Evolutionary conservation across 2,329 filamentous ascomycete species (phyloP).

Genomic region (Colletotrichum sp.): DNA sequence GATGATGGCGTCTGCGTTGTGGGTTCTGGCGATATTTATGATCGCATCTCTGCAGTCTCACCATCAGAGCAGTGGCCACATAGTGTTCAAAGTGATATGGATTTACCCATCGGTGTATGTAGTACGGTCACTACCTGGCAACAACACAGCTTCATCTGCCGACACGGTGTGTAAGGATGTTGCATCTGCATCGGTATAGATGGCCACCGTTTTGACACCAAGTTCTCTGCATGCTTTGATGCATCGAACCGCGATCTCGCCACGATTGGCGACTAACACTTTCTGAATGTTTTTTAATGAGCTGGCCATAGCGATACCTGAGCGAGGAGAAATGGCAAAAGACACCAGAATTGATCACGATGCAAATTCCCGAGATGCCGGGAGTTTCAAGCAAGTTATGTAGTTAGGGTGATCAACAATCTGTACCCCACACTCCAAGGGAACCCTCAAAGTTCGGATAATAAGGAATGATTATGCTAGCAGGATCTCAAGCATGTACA

Average conservation of each 20-base stretch:
- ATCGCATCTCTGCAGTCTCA: not conserved
- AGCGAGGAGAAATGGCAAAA: not conserved
- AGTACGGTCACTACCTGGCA: not conserved
- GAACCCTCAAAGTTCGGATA: not conserved
- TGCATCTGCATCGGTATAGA: conserved; percentile 42
- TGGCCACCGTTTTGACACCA: conserved; percentile 55
- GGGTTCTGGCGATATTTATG: not conserved
- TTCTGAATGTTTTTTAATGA: not conserved
- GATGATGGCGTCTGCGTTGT: conserved; percentile 58
- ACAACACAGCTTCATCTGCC: not conserved
- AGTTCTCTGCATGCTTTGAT: conserved; percentile 49
- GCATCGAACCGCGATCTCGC: conserved; percentile 62
- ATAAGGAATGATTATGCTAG: not conserved
- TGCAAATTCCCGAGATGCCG: not conserved
- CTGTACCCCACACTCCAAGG: not conserved
- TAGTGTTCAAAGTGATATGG: not conserved
- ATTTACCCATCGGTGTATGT: not conserved
- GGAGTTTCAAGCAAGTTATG: not conserved
- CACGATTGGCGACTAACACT: conserved; percentile 63
- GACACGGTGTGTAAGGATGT: not conserved
- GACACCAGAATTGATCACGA: not conserved
- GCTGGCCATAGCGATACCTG: not conserved
- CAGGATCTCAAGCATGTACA: not conserved
- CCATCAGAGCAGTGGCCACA: not conserved
- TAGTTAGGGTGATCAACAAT: not conserved